These are phyloP conservation scores for Selaginella tamariscina DNA, from an alignment of 75 land plant genomes.

Conservation along the genomic window DNA sequence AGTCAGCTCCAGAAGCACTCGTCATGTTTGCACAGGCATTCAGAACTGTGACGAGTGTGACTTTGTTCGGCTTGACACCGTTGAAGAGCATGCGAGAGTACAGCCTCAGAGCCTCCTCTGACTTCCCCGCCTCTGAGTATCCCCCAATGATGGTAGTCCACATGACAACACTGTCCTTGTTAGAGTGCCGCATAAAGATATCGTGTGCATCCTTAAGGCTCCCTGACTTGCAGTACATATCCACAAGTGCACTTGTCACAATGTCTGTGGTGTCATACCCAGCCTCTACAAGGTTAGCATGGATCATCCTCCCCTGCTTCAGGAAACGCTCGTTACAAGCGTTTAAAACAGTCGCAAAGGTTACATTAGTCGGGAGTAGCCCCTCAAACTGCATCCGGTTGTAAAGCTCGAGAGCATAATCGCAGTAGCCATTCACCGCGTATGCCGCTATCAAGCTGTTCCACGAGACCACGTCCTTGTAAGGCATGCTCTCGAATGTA, in stretches of 20 bases:
- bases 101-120: background rate
- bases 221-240: background rate
- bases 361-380: slow-evolving; percentile 25
- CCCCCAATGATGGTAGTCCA: slow-evolving; percentile 8
- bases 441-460: slow-evolving; percentile 38
- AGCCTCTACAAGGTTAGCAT: background rate
- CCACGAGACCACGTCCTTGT: slow-evolving; percentile 43
- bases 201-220: background rate
- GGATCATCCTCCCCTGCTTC: background rate
- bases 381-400: slow-evolving; percentile 27
- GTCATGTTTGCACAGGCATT: background rate
- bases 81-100: background rate
- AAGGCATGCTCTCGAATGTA: slow-evolving; percentile 31
- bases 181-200: background rate
- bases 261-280: background rate
- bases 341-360: slow-evolving; percentile 30
- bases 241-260: background rate
- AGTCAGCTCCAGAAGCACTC: background rate
- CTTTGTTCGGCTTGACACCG: slow-evolving; percentile 2
- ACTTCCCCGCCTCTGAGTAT: background rate
- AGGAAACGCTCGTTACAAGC: slow-evolving; percentile 23
- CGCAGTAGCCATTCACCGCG: slow-evolving; percentile 35
- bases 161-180: background rate
- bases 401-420: slow-evolving; percentile 27
- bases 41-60: background rate